These are phyloP conservation scores for Musa beccarii DNA, from an alignment of 176 grass and related monocot genomes.

Conservation along the genomic window DNA sequence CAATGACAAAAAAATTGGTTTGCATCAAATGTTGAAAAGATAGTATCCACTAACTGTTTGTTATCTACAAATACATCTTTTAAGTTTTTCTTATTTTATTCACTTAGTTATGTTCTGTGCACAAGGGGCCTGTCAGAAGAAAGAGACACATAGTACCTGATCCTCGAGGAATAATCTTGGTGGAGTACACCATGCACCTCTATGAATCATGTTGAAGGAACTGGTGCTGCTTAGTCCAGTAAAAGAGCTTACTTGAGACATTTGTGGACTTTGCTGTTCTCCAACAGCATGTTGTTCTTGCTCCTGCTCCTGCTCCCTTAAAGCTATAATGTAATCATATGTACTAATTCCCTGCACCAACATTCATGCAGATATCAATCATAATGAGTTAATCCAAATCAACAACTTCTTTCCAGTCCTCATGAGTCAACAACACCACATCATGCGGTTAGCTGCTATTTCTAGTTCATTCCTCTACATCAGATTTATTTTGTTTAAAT, in stretches of 20 bases:
- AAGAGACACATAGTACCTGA: constrained; percentile 45
- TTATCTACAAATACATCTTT: too few relatives aligned
- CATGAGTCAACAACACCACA: neutral
- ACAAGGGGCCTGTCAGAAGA: neutral
- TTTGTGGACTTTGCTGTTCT: constrained; percentile 78
- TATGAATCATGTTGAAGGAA: constrained; percentile 82
- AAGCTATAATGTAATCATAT: constrained; percentile 95
- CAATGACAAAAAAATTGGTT: too few relatives aligned
- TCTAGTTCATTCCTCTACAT: too few relatives aligned
- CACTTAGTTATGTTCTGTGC: neutral
- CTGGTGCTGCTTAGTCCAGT: constrained; percentile 96
- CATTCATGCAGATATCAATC: neutral
- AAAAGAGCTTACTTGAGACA: constrained; percentile 89
- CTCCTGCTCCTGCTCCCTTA: constrained; percentile 79
- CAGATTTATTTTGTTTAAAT: neutral
- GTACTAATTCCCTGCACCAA: constrained; percentile 73
- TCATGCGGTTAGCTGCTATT: neutral
- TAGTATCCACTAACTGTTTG: too few relatives aligned
- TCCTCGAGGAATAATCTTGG: constrained; percentile 90
- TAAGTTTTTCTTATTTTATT: neutral
- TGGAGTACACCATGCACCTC: constrained; percentile 93
- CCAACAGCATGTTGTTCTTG: constrained; percentile 54
- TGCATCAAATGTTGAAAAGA: too few relatives aligned
- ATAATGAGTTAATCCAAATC: neutral
- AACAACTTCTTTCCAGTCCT: neutral